A percentile compares a stretch with the other conserved stretches of the same genome.
phyloP scores from a whole-genome alignment of 2,329 filamentous ascomycete species.

The Phaeomoniella chlamydospora region DNA sequence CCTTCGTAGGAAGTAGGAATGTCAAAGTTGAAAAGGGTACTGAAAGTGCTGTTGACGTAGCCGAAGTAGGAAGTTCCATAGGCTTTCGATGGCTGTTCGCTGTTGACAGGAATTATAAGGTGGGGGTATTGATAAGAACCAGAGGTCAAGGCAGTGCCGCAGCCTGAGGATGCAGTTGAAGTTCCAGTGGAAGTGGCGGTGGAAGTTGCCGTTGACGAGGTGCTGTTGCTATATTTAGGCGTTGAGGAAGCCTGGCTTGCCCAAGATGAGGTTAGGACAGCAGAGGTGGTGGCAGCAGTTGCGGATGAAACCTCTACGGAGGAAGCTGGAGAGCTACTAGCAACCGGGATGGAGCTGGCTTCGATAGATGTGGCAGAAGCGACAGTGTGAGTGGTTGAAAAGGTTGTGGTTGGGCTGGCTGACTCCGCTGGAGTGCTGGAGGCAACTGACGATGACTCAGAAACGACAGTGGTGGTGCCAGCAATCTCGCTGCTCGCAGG shows the following conservation, averaged over 20 bases:
- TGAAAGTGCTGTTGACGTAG: conserved; percentile 34
- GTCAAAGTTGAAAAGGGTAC: conserved; percentile 56
- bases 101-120: conserved; percentile 46
- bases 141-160: conserved; percentile 1
- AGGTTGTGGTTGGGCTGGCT: not conserved
- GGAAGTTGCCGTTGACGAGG: not conserved
- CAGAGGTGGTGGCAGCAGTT: not conserved
- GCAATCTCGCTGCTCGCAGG: not conserved
- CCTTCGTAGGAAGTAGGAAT: conserved; percentile 37
- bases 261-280: not conserved
- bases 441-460: not conserved
- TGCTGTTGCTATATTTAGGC: not conserved
- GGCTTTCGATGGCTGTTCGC: conserved; percentile 33
- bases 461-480: not conserved
- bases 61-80: conserved; percentile 41
- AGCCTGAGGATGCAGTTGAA: conserved; percentile 3
- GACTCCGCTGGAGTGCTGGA: not conserved
- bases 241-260: not conserved
- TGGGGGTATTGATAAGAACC: conserved; percentile 40
- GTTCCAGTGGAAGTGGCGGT: conserved; percentile 2
- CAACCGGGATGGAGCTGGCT: not conserved
- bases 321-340: not conserved
- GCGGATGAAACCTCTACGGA: not conserved
- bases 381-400: no score
- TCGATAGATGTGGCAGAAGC: conserved; percentile 2